Percentiles rank a stretch among this genome's conserved stretches.
Evolutionary conservation across 306 rosid species (phyloP).

Genomic region (Oxytropis ochrocephala): DNA sequence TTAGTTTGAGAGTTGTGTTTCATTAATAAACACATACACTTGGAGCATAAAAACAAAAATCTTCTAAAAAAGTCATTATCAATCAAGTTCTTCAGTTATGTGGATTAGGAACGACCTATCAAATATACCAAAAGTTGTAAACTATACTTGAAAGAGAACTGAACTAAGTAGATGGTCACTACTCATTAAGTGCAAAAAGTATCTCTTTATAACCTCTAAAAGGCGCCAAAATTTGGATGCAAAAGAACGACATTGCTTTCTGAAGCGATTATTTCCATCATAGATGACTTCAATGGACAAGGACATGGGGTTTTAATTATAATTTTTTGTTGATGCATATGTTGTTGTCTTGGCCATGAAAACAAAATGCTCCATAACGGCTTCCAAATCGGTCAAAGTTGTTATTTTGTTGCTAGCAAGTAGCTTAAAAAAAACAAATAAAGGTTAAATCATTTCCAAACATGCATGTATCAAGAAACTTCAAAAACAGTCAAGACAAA

Average conservation of each 20-base stretch:
- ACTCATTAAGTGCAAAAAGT: background rate
- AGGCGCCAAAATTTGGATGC: conserved; percentile 30
- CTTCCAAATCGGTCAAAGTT: background rate
- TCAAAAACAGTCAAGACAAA: too few relatives aligned
- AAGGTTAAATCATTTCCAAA: too few relatives aligned
- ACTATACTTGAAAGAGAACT: background rate
- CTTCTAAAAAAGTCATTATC: background rate
- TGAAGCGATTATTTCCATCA: conserved; percentile 18
- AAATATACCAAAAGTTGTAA: conserved; percentile 37
- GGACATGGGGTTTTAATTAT: background rate
- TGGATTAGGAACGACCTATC: conserved; percentile 16
- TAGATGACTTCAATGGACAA: conserved; percentile 18
- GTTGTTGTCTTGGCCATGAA: background rate
- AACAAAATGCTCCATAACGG: background rate
- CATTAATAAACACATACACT: background rate
- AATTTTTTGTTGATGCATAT: background rate
- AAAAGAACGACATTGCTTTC: conserved; percentile 20
- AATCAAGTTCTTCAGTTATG: conserved; percentile 2
- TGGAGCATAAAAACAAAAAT: background rate
- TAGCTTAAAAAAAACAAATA: too few relatives aligned
- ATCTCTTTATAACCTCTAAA: conserved; percentile 34
- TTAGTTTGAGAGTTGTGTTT: background rate
- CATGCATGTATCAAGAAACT: too few relatives aligned
- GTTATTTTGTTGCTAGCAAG: too few relatives aligned
- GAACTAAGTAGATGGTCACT: background rate